Evolutionary conservation across 2,329 filamentous ascomycete genomes (phyloP).

Genomic region (Hortaea sp.): DNA sequence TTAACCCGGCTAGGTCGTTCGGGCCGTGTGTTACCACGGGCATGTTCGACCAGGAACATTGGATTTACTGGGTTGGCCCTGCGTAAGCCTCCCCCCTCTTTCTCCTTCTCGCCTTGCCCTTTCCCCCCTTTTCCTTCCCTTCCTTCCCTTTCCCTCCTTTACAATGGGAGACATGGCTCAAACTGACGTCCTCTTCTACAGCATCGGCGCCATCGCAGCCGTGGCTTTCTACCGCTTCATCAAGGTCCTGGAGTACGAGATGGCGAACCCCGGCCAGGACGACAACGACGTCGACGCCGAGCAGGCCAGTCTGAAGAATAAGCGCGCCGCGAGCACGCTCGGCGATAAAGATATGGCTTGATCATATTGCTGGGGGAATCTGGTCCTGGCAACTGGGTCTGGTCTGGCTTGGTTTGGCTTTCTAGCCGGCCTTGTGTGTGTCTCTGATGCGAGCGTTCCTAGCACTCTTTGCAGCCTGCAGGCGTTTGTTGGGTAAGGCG

Average conservation of each 20-base stretch:
- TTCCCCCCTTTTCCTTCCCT: no score
- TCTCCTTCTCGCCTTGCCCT: no score
- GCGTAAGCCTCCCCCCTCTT: neutral
- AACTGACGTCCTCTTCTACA: neutral
- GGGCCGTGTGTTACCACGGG: conserved; percentile 21
- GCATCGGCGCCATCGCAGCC: conserved; percentile 17
- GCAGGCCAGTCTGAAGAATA: conserved; percentile 3
- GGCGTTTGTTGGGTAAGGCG: no score
- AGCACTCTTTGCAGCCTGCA: no score
- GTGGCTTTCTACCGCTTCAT: conserved; percentile 31
- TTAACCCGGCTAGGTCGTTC: conserved; percentile 29
- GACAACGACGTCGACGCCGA: conserved; percentile 1
- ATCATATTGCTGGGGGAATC: neutral
- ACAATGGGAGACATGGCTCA: no score
- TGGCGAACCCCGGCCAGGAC: conserved; percentile 27
- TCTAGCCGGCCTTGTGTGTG: no score
- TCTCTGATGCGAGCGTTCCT: no score
- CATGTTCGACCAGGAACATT: conserved; percentile 20
- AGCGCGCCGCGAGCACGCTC: neutral
- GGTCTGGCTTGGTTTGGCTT: no score
- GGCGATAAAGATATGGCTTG: conserved; percentile 1
- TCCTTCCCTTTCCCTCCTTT: no score
- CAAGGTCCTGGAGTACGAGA: conserved; percentile 32
- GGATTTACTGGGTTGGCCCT: conserved; percentile 20
- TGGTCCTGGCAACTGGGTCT: no score